Percentiles rank a stretch among this genome's conserved stretches.
These are phyloP conservation scores for Ramularia collo-cygni DNA, from an alignment of 2,329 filamentous ascomycete genomes.

Conservation along the genomic window DNA sequence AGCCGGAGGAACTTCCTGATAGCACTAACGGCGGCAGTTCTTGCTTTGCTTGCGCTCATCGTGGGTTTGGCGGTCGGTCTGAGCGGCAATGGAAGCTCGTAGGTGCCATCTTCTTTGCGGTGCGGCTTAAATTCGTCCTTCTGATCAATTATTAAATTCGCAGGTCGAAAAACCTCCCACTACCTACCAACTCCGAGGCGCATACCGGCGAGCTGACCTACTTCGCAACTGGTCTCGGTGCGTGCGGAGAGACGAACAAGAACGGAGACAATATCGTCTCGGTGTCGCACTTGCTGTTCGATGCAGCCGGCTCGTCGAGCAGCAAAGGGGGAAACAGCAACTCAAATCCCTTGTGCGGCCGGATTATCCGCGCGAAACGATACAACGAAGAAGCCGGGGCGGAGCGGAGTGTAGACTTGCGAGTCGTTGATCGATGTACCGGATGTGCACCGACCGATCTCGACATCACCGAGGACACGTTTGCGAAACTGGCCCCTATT, in stretches of 20 bases:
- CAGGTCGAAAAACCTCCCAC: constrained; percentile 40
- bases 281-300: constrained; percentile 59
- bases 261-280: constrained; percentile 57
- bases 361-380: constrained; percentile 56
- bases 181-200: constrained; percentile 45
- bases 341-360: constrained; percentile 60
- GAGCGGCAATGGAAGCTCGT: constrained; percentile 2
- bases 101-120: too few relatives aligned
- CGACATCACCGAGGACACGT: constrained; percentile 45
- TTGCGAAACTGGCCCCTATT: constrained; percentile 39
- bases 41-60: constrained; percentile 34
- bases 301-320: constrained; percentile 47
- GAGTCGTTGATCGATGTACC: constrained; percentile 61
- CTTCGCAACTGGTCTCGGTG: constrained; percentile 59
- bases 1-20: constrained; percentile 35
- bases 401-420: constrained; percentile 50
- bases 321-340: constrained; percentile 44
- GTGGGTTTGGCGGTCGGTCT: constrained; percentile 39
- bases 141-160: too few relatives aligned
- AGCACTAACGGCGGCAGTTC: constrained; percentile 25
- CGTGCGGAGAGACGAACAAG: constrained; percentile 56
- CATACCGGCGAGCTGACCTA: constrained; percentile 63
- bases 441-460: constrained; percentile 44
- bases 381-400: constrained; percentile 41
- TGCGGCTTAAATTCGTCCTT: too few relatives aligned